phyloP scores from a whole-genome alignment of 2,329 filamentous ascomycete species.

The Phaeosphaeria sp. region DNA sequence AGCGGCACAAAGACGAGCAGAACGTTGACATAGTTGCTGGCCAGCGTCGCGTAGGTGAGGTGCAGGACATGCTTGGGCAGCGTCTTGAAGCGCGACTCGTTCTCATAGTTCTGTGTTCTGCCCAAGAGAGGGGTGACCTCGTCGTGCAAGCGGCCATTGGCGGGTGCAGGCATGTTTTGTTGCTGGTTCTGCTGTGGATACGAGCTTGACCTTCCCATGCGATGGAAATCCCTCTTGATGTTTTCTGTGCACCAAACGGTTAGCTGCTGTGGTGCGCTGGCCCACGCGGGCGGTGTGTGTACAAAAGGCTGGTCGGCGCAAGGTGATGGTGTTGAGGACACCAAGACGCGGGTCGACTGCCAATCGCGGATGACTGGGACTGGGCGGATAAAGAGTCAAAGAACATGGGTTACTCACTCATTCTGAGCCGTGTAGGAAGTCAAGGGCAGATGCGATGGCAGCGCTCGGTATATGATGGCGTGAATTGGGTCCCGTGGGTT shows the following conservation, averaged over 20 bases:
- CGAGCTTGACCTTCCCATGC: slow-evolving; percentile 33
- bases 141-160: slow-evolving; percentile 34
- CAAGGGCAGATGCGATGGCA: not conserved
- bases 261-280: slow-evolving; percentile 21
- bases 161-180: slow-evolving; percentile 29
- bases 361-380: not conserved
- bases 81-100: slow-evolving; percentile 37
- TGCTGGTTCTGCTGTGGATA: slow-evolving; percentile 7
- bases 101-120: slow-evolving; percentile 18
- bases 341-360: slow-evolving; percentile 1
- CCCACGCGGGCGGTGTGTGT: not conserved
- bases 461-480: not conserved
- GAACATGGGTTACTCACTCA: slow-evolving; percentile 6
- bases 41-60: slow-evolving; percentile 52
- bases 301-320: not conserved
- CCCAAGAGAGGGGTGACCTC: slow-evolving; percentile 42
- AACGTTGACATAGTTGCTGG: slow-evolving; percentile 69
- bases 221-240: slow-evolving; percentile 44
- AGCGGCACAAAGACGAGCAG: slow-evolving; percentile 76
- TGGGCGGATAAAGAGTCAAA: not conserved
- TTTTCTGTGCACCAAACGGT: slow-evolving; percentile 36
- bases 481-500: not conserved
- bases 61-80: slow-evolving; percentile 41
- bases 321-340: not conserved
- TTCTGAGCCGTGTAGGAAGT: not conserved